phyloP scores from a whole-genome alignment of 2,329 filamentous ascomycete genomes.

The Ophiosphaerella korrae region DNA sequence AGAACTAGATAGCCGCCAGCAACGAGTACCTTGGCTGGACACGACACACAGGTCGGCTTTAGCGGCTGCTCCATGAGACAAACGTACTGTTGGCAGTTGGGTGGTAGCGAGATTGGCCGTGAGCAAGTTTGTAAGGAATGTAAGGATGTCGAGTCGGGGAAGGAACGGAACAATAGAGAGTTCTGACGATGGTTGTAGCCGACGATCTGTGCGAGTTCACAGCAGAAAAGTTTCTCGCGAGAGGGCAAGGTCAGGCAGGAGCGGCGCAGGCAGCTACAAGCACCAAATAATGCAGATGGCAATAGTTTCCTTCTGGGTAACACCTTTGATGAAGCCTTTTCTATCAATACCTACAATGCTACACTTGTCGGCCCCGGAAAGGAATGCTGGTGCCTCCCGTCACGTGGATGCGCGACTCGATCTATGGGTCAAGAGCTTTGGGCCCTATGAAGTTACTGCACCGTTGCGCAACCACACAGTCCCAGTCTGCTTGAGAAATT shows the following conservation, averaged over 20 bases:
- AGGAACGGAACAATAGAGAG: constrained; percentile 21
- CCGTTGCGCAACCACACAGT: too few species aligned
- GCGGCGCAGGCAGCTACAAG: not conserved
- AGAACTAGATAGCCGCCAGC: constrained; percentile 95
- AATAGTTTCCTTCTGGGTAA: not conserved
- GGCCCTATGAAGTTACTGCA: too few species aligned
- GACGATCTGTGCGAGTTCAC: constrained; percentile 18
- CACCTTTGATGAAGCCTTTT: not conserved
- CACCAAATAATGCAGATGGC: too few species aligned
- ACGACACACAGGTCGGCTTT: constrained; percentile 66
- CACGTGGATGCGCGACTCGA: constrained; percentile 5
- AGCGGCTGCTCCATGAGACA: constrained; percentile 15
- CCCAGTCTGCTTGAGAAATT: constrained; percentile 8
- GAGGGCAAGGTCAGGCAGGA: constrained; percentile 11
- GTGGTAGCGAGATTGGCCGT: constrained; percentile 38
- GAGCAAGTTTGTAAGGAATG: constrained; percentile 16
- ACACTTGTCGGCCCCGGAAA: not conserved
- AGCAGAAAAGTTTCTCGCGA: constrained; percentile 15
- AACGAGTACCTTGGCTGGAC: constrained; percentile 93
- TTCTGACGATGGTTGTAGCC: constrained; percentile 13
- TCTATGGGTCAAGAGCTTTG: not conserved
- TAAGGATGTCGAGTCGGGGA: constrained; percentile 17
- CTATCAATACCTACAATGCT: too few species aligned
- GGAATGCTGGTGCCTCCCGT: not conserved
- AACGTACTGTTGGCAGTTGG: constrained; percentile 18